Conservation (phyloP, 2,329 filamentous ascomycete genomes). For the Nannizziopsis barbatae region DNA sequence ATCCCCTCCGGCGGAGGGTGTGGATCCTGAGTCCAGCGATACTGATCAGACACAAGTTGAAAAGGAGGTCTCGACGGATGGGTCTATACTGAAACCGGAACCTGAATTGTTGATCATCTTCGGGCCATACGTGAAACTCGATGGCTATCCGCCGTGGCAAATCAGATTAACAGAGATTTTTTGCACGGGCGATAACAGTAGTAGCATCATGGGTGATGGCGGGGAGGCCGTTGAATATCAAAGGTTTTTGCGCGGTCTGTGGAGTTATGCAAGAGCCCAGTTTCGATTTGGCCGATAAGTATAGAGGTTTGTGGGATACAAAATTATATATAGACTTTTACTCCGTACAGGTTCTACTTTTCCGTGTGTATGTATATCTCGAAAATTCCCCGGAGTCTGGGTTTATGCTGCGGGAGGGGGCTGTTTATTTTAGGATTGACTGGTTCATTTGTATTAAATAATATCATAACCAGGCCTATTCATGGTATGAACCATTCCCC, state of each 20-base stretch:
- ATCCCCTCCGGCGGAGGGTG: conserved; percentile 17
- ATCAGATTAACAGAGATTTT: conserved; percentile 91
- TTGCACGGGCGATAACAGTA: conserved; percentile 40
- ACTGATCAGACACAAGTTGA: conserved; percentile 9
- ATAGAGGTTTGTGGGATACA: not conserved
- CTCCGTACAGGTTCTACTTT: not conserved
- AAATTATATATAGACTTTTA: not conserved
- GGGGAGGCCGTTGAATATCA: conserved; percentile 67
- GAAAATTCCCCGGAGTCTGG: no score
- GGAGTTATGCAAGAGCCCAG: conserved; percentile 74
- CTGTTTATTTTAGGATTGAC: no score
- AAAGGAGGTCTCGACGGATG: conserved; percentile 9
- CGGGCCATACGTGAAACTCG: conserved; percentile 67
- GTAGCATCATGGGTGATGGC: conserved; percentile 27
- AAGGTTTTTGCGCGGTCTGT: conserved; percentile 74
- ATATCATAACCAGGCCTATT: no score
- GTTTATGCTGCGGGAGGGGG: no score
- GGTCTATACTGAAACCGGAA: conserved; percentile 58
- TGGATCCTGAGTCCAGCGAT: conserved; percentile 18
- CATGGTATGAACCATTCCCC: no score
- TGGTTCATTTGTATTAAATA: no score
- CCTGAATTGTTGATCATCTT: conserved; percentile 86
- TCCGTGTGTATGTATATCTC: no score
- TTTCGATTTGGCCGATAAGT: conserved; percentile 64
- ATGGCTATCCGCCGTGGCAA: conserved; percentile 95